Base-by-base conservation (phyloP, 2,329 filamentous ascomycete species). In the Neonectria sp. region DNA sequence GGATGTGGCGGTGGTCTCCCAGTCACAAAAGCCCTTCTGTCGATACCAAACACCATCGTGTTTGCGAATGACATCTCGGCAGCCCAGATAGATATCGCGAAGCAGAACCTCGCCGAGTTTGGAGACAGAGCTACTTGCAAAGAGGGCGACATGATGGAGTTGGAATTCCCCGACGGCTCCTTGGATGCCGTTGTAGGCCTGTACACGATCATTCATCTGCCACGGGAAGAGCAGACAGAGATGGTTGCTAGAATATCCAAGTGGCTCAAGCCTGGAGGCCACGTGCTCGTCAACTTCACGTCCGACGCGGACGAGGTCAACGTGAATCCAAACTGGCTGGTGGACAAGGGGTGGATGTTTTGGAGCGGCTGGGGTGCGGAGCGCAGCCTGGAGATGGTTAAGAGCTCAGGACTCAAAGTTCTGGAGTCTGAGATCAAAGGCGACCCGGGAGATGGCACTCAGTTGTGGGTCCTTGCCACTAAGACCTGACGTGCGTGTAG, bases 341-440 rank as follows among this genome's bases (percentile, higher is more conserved):
- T 57, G 1, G 60, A 70, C 0, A 49, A 70, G 2, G 68, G 68
- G 0, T 70, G 68, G 68, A 70, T 70, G 68, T 70, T 70, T 8
- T 70, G 68, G 68, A 70, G 68, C 2, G 53, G 43, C 0, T 51
- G 48, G 48, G 48, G 48, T 25, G 9, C 25, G 4, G 24, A 51
- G 25, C 24, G 48, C 24, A 27, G 6, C 24, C 11, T 51, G 25
- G 25, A 51, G 48, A 29, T 29, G 3, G 4, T 51, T 6, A 3
- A 51, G 2, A 25, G 8, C 15, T 24, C 48, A 13, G 37, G 91
- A 3, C 85, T 90, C 75, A 89, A 90, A 1, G 90, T 92, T 2
- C 85, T 95, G 2, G 84, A 92, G 71, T 83, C 90, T 8, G 78
- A 77, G 56, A 95, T 40, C 12, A 13, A 17, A 13, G 37, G 37